Base-by-base conservation (phyloP, 2,329 filamentous ascomycete genomes). In the Chaetomiaceae sp. region DNA sequence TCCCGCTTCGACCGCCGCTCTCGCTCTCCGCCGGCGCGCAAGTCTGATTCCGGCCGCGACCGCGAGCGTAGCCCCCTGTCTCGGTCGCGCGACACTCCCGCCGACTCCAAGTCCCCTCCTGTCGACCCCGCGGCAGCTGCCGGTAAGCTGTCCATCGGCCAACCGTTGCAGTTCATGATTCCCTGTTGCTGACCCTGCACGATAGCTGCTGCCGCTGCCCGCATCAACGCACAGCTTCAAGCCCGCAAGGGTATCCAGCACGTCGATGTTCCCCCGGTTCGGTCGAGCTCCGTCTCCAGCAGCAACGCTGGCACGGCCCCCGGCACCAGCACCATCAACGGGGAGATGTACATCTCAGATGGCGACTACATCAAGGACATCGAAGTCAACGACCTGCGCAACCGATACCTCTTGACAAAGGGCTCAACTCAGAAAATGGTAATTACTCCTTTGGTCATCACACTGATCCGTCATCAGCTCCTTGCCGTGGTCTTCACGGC, bases 361-460 rank as follows among this genome's bases (percentile, higher is more conserved):
- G 94, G 94, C 65, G 94, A 99, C 73, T 97, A 89, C 71, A 97
- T 99, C 74, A 94, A 95, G 72, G 94, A 99, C 68, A 96, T 99
- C 67, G 94, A 97, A 77, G 90, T 99, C 77, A 99, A 99, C 72
- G 92, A 97, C 72, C 75, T 97, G 67, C 87, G 92, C 61, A 99
- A 97, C 71, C 89, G 92, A 65, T 99, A 99, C 72, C 87, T 91
- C 71, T 81, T 99, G 75, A 99, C 92, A 61, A 97, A 96, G 78
- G 91, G 91, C 67, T 88, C 90, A 65, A 96, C 91, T 62, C 94
- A 97, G 80, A 95, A 96, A 83, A 96, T 94, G 92, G 94, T 99
- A 96, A 95, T 87, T 86, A 86, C 73, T 74, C 81, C 82, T 80
- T 80, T 75, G 81, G 77, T 71, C 74, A 68, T 77, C 72, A 75